These are phyloP conservation scores for Botrytis porri DNA, from an alignment of 2,329 filamentous ascomycete species.

Conservation along the genomic window DNA sequence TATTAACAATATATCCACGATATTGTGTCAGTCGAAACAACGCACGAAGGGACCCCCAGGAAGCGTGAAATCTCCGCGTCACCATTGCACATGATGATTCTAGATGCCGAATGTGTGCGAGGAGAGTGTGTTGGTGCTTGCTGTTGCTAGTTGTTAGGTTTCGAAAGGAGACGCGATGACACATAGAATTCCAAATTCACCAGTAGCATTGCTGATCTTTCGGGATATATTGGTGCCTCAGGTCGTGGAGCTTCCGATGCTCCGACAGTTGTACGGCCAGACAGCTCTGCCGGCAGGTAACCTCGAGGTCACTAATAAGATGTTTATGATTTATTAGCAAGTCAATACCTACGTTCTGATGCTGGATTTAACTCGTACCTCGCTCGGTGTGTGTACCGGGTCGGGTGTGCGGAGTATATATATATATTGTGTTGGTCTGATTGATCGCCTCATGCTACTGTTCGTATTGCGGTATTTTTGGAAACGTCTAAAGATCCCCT, in stretches of 20 bases:
- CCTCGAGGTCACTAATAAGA: neutral
- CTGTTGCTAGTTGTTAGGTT: neutral
- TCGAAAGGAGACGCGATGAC: conserved; percentile 10
- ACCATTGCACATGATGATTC: neutral
- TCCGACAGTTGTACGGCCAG: neutral
- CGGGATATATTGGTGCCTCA: neutral
- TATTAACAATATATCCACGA: conserved; percentile 4
- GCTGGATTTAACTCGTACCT: neutral
- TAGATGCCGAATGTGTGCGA: neutral
- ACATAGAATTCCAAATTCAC: conserved; percentile 5
- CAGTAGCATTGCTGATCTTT: neutral
- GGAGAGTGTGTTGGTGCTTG: neutral
- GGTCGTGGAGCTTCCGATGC: neutral
- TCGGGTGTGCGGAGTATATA: neutral
- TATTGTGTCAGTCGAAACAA: neutral
- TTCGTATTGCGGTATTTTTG: neutral
- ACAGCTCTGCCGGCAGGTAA: too few relatives aligned
- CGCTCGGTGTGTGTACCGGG: neutral
- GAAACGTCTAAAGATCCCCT: neutral
- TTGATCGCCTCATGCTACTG: neutral
- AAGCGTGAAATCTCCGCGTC: neutral
- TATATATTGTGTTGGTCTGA: neutral
- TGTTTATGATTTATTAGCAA: neutral
- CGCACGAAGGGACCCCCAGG: neutral
- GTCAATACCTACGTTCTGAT: neutral